phyloP scores from a whole-genome alignment of 2,329 filamentous ascomycete species.

The Xylaria sp. region DNA sequence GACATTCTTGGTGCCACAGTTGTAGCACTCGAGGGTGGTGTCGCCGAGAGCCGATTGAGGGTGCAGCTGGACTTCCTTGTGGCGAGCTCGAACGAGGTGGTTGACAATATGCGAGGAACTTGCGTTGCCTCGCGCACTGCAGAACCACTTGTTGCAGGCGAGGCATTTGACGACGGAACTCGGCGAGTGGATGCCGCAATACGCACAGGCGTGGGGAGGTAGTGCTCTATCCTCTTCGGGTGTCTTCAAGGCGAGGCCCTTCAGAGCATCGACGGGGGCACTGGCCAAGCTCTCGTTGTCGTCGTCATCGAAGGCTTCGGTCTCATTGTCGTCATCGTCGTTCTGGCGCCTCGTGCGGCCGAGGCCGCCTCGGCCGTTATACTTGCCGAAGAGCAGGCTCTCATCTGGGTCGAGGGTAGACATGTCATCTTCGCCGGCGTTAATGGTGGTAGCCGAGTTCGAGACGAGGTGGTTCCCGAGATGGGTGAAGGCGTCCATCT shows the following conservation, averaged over 20 bases:
- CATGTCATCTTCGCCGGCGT: constrained; percentile 81
- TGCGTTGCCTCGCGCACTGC: constrained; percentile 94
- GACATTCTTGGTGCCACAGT: constrained; percentile 99
- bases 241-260: constrained; percentile 66
- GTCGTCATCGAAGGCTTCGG: constrained; percentile 85
- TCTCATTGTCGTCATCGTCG: constrained; percentile 91
- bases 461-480: constrained; percentile 88
- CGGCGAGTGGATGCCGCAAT: constrained; percentile 97
- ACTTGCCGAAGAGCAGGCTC: constrained; percentile 79
- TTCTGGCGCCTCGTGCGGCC: constrained; percentile 68
- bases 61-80: constrained; percentile 98
- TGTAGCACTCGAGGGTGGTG: constrained; percentile 97
- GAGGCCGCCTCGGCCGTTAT: constrained; percentile 66
- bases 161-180: constrained; percentile 97
- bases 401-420: constrained; percentile 81
- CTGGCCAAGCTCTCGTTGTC: constrained; percentile 82
- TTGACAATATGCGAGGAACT: constrained; percentile 99
- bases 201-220: constrained; percentile 94
- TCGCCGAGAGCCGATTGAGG: constrained; percentile 93
- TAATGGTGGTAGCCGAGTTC: constrained; percentile 86
- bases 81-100: constrained; percentile 93
- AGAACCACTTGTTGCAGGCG: constrained; percentile 98
- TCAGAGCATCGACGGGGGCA: constrained; percentile 79
- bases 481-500: constrained; percentile 83
- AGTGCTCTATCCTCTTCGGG: constrained; percentile 89